phyloP scores from a whole-genome alignment of 257 asterid genomes.

The Plectranthus barbatus region DNA sequence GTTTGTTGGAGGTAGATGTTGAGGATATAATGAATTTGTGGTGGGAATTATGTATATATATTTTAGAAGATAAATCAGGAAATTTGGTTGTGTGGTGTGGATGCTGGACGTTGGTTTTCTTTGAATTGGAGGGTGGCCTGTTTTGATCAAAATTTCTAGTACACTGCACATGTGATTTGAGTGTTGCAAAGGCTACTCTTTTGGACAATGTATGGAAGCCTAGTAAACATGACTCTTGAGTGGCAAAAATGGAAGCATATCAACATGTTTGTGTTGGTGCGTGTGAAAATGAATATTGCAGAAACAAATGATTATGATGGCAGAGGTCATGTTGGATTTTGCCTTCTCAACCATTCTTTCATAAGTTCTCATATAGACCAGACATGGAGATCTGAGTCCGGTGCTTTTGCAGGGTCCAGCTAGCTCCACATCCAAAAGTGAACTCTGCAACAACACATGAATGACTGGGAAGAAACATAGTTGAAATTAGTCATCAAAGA shows the following conservation, averaged over 20 bases:
- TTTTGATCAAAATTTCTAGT: slow-evolving; percentile 38
- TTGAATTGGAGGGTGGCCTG: slow-evolving; percentile 42
- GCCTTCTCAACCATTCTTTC: too few relatives aligned
- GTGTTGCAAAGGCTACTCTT: slow-evolving; percentile 48
- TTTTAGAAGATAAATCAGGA: slow-evolving; percentile 33
- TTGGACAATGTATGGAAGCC: slow-evolving; percentile 51
- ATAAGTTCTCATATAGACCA: too few relatives aligned
- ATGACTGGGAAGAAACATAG: too few relatives aligned
- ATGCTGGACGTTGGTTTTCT: slow-evolving; percentile 50
- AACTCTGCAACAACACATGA: too few relatives aligned
- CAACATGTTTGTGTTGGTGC: too few relatives aligned
- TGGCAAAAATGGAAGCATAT: slow-evolving; percentile 26
- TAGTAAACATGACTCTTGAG: slow-evolving; percentile 48
- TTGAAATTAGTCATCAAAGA: too few relatives aligned
- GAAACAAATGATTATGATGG: too few relatives aligned
- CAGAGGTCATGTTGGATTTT: too few relatives aligned
- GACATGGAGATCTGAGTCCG: too few relatives aligned
- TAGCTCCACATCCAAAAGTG: too few relatives aligned
- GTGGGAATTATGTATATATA: slow-evolving; percentile 57
- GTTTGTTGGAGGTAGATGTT: slow-evolving; percentile 50
- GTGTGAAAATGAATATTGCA: too few relatives aligned
- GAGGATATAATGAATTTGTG: slow-evolving; percentile 31
- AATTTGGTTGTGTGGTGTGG: slow-evolving; percentile 59
- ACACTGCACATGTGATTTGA: slow-evolving; percentile 45
- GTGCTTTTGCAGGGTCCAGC: too few relatives aligned